These are phyloP conservation scores for Nissolia schottii DNA, from an alignment of 306 rosid species.

Conservation along the genomic window DNA sequence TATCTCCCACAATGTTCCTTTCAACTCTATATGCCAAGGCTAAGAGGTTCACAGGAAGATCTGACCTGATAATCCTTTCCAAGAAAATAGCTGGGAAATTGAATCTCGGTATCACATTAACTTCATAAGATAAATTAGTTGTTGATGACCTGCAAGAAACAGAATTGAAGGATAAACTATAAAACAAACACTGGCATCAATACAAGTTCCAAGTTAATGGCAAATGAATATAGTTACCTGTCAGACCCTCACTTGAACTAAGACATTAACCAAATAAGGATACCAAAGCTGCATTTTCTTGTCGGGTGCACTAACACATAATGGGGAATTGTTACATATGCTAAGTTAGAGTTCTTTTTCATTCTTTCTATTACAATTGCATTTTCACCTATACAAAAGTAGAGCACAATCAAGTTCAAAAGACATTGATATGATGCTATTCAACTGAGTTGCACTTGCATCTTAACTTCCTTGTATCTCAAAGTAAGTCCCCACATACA, in stretches of 20 bases:
- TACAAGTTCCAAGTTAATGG: not conserved
- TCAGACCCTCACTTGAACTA: not conserved
- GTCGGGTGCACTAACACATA: not conserved
- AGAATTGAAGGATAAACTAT: conserved; percentile 11
- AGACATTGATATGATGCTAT: not conserved
- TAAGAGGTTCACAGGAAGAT: conserved; percentile 87
- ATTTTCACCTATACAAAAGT: not conserved
- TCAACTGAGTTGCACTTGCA: not conserved
- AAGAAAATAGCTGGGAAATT: conserved; percentile 90
- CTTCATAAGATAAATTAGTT: conserved; percentile 71
- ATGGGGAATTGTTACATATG: not conserved
- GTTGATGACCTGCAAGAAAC: conserved; percentile 61
- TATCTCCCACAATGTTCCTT: conserved; percentile 43
- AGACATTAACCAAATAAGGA: not conserved
- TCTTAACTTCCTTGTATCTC: not conserved
- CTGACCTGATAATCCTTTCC: conserved; percentile 88
- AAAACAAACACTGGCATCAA: not conserved
- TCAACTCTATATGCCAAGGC: conserved; percentile 88
- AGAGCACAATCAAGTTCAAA: not conserved
- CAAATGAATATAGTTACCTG: not conserved
- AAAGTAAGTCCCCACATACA: not conserved
- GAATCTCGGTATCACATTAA: conserved; percentile 89
- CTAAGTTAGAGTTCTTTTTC: not conserved
- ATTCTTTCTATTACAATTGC: not conserved
- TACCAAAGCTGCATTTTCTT: conserved; percentile 9